phyloP scores from a whole-genome alignment of 1,139 yeast genomes.

The Candida pseudoviswanathii region DNA sequence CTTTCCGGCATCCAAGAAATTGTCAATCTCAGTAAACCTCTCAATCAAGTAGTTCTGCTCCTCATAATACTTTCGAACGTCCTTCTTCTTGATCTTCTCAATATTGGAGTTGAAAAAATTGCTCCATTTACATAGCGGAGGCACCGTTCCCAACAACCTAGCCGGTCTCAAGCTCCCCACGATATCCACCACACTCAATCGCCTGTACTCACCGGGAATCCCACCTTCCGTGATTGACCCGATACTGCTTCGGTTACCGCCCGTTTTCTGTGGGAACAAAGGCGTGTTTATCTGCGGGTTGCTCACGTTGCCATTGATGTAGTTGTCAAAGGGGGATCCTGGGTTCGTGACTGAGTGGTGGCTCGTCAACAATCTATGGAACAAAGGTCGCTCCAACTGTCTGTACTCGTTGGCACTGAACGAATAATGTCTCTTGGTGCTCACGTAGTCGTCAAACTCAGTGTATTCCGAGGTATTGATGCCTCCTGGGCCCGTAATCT shows the following conservation, averaged over 20 bases:
- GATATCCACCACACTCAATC: slow-evolving; percentile 23
- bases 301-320: slow-evolving; percentile 4
- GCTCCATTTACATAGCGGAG: slow-evolving; percentile 53
- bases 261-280: slow-evolving; percentile 12
- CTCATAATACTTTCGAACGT: slow-evolving; percentile 39
- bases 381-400: slow-evolving; percentile 23
- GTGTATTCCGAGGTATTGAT: slow-evolving; percentile 2
- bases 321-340: slow-evolving; percentile 20
- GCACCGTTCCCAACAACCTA: slow-evolving; percentile 56
- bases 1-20: slow-evolving; percentile 67
- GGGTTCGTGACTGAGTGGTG: slow-evolving; percentile 38
- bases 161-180: slow-evolving; percentile 42
- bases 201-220: slow-evolving; percentile 23
- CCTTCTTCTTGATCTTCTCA: slow-evolving; percentile 23
- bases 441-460: slow-evolving; percentile 11
- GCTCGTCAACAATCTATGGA: slow-evolving; percentile 30
- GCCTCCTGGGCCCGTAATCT: not conserved
- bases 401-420: slow-evolving; percentile 15
- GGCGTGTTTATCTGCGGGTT: slow-evolving; percentile 10
- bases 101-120: slow-evolving; percentile 26
- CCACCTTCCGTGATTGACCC: slow-evolving; percentile 3
- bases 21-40: slow-evolving; percentile 62
- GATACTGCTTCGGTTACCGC: slow-evolving; percentile 6
- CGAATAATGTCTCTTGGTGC: slow-evolving; percentile 13
- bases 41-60: slow-evolving; percentile 63